These are phyloP conservation scores for Cydonia oblonga DNA, from an alignment of 331 rosid species.

Conservation along the genomic window DNA sequence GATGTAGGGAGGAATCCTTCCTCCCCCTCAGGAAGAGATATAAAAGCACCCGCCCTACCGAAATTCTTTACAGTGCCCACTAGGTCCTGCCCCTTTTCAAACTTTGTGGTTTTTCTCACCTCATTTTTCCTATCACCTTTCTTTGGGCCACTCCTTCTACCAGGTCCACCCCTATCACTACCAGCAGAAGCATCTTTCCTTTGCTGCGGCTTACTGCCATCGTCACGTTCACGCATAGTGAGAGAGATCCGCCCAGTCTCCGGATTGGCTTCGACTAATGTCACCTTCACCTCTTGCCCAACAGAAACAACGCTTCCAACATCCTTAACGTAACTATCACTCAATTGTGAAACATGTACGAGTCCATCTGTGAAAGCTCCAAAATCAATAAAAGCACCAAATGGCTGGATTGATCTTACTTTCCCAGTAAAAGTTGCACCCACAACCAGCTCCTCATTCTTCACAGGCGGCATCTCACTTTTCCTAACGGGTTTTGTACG, in stretches of 20 bases:
- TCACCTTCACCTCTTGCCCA: slow-evolving; percentile 95
- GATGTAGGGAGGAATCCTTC: slow-evolving; percentile 84
- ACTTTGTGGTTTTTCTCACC: slow-evolving; percentile 41
- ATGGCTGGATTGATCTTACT: slow-evolving; percentile 83
- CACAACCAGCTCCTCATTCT: slow-evolving; percentile 65
- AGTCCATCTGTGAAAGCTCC: slow-evolving; percentile 98
- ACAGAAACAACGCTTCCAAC: slow-evolving; percentile 74
- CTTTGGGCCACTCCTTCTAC: slow-evolving; percentile 46
- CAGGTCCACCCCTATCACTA: slow-evolving; percentile 46
- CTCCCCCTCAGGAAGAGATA: slow-evolving; percentile 91
- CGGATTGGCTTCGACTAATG: slow-evolving; percentile 61
- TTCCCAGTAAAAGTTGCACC: slow-evolving; percentile 88
- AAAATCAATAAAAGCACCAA: slow-evolving; percentile 89
- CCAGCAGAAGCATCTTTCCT: slow-evolving; percentile 37
- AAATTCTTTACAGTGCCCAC: slow-evolving; percentile 79
- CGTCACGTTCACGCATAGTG: slow-evolving; percentile 68
- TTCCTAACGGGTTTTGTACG: slow-evolving; percentile 58
- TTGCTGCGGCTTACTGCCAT: slow-evolving; percentile 31
- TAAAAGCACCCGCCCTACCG: slow-evolving; percentile 69
- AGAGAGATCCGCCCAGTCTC: slow-evolving; percentile 85
- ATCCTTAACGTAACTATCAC: slow-evolving; percentile 79
- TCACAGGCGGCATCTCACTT: slow-evolving; percentile 88
- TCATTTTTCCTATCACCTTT: slow-evolving; percentile 41
- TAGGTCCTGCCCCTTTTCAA: slow-evolving; percentile 66
- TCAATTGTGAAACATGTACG: slow-evolving; percentile 83